Evolutionary conservation across 106 monocot species (phyloP), one percentile per base, ranked within the genome.

Genomic region (Dioscorea dumetorum): DNA sequence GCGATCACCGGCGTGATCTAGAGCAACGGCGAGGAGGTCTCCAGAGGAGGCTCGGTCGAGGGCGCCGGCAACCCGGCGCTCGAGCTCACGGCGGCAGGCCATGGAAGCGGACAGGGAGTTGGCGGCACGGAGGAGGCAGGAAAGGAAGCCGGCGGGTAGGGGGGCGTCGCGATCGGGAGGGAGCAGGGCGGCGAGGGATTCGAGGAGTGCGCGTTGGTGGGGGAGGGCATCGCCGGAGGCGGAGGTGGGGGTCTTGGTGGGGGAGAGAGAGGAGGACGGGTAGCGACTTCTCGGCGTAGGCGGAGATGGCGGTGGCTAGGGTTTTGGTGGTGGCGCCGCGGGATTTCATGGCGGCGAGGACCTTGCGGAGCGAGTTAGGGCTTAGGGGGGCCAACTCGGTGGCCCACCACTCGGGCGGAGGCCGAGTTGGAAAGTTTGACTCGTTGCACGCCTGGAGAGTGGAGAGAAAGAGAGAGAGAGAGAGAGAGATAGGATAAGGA

Each of bases 391-490:
- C 61, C 13, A 93, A 69, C 35, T 90, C 90, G 8, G 61, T 33
- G 12, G 76, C 78, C 94, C 94, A 90, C 94, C 94, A 94, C 20
- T 84, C 90, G 17, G 87, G 52, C 18, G 87, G 81, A 2, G 84
- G 74, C 22, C 87, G 67, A 10, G 71, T 84, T 24, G 87, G 94
- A 31, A 78, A 84, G 34, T 64, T 73, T 7, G 73, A 34, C 73
- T 90, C 94, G 48, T 74, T 78, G 65, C 70, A 80, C 8, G 67
- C 83, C 92, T 92, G 70, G 5, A 66, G 12, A 58, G 18, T 8
- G 7, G 58, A 8, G 22, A 12, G 12, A 60, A 13, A 20, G 59
- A 35, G 49, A 31, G 14, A 63, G 19, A 35, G 24, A 15, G 31
- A 65, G 15, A 57, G 18, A 17, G 1, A 23, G 5, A n/a, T n/a